Evolutionary conservation across 1,139 yeast species (phyloP).

Genomic region (Scheffersomyces illinoinensis): DNA sequence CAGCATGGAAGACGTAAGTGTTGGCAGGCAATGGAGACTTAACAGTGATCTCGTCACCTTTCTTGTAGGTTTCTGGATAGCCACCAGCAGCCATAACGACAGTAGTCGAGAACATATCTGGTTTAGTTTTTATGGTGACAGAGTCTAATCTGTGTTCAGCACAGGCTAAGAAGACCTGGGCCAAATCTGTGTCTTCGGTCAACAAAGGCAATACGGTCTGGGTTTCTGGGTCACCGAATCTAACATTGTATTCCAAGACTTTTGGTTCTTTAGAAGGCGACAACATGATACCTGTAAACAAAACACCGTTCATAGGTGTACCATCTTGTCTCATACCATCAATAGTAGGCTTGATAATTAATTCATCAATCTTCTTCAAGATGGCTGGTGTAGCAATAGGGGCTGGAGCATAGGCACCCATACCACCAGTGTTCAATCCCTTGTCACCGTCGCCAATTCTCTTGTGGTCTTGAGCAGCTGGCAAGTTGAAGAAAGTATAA

Average conservation of each 20-base stretch:
- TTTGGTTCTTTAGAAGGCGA: conserved; percentile 79
- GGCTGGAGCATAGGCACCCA: conserved; percentile 99
- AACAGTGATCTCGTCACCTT: conserved; percentile 82
- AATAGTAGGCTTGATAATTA: conserved; percentile 85
- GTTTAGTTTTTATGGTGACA: conserved; percentile 62
- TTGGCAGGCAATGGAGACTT: conserved; percentile 47
- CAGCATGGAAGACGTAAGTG: conserved; percentile 90
- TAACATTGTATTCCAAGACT: conserved; percentile 93
- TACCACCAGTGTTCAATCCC: conserved; percentile 98
- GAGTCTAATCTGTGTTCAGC: conserved; percentile 94
- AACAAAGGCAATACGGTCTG: conserved; percentile 92
- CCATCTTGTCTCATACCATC: conserved; percentile 97
- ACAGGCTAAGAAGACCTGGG: conserved; percentile 89
- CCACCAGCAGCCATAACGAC: conserved; percentile 98
- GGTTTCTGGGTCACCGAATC: conserved; percentile 99
- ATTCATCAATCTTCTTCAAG: conserved; percentile 65
- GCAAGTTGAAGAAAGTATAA: conserved; percentile 84
- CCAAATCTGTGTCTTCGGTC: conserved; percentile 81
- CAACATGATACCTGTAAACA: conserved; percentile 96
- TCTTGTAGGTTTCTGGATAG: conserved; percentile 83
- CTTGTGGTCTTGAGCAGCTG: conserved; percentile 98
- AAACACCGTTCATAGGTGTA: conserved; percentile 90
- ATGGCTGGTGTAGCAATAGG: conserved; percentile 81
- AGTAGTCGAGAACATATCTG: conserved; percentile 74
- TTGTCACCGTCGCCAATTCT: conserved; percentile 90